Evolutionary conservation across 2,329 filamentous ascomycete genomes (phyloP).

Genomic region (Lachnellula willkommii): DNA sequence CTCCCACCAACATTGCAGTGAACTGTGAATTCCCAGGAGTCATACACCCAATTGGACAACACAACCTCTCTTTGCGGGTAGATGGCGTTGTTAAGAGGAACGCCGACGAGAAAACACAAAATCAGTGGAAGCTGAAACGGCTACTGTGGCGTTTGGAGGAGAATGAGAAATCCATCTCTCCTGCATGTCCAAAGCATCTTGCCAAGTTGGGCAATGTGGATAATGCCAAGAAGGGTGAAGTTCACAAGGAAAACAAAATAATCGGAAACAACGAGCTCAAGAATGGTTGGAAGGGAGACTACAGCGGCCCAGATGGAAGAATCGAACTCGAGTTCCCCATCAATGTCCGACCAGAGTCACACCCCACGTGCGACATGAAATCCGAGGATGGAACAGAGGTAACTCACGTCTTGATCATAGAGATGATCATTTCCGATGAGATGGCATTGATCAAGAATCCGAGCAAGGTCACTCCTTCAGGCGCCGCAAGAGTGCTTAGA

Average conservation of each 20-base stretch:
- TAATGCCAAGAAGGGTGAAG: slow-evolving; percentile 56
- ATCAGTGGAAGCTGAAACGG: slow-evolving; percentile 83
- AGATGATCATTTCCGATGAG: slow-evolving; percentile 92
- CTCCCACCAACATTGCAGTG: slow-evolving; percentile 88
- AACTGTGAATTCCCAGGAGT: slow-evolving; percentile 76
- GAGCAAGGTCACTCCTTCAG: slow-evolving; percentile 72
- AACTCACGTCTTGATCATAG: slow-evolving; percentile 79
- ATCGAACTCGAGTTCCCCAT: slow-evolving; percentile 77
- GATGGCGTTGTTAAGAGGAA: slow-evolving; percentile 77
- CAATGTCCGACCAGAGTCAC: slow-evolving; percentile 49
- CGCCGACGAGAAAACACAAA: slow-evolving; percentile 63
- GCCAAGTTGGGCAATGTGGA: slow-evolving; percentile 43
- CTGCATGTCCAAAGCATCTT: slow-evolving; percentile 72
- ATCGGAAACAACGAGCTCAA: slow-evolving; percentile 79
- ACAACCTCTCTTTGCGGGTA: slow-evolving; percentile 73
- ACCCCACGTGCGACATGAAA: slow-evolving; percentile 73
- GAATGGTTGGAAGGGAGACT: slow-evolving; percentile 78
- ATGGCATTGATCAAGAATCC: slow-evolving; percentile 68
- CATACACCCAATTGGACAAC: slow-evolving; percentile 79
- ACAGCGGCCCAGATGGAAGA: slow-evolving; percentile 60
- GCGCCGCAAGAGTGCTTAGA: slow-evolving; percentile 81
- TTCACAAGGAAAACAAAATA: slow-evolving; percentile 69
- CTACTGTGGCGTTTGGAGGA: slow-evolving; percentile 93
- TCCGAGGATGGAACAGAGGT: slow-evolving; percentile 70
- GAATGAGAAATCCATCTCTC: slow-evolving; percentile 70